Evolutionary conservation across 352 stramenopile genomes (phyloP).

Genomic region (Pythium graminicola): DNA sequence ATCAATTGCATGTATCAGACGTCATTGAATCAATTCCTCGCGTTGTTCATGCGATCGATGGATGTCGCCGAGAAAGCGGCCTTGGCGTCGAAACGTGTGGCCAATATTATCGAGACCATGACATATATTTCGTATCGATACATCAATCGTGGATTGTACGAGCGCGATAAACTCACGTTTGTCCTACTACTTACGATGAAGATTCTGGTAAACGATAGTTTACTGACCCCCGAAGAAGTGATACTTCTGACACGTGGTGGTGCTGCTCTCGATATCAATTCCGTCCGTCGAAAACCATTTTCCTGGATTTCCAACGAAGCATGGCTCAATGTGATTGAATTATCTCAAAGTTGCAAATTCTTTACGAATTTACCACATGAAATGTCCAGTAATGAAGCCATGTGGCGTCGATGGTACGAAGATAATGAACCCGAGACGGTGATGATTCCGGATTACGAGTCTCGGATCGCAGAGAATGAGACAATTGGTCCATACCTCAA

Average conservation of each 20-base stretch:
- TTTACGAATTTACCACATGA: conserved; percentile 95
- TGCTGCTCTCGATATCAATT: conserved; percentile 96
- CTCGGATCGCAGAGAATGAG: conserved; percentile 88
- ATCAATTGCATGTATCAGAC: conserved; percentile 99
- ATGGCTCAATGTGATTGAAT: conserved; percentile 97
- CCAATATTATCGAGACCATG: conserved; percentile 99
- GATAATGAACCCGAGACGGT: conserved; percentile 96
- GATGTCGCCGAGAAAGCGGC: conserved; percentile 95
- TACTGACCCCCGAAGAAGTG: conserved; percentile 93
- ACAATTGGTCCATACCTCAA: conserved; percentile 96
- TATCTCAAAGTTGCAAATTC: conserved; percentile 95
- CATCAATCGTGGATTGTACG: conserved; percentile 97
- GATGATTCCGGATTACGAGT: conserved; percentile 94
- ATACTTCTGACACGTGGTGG: conserved; percentile 94
- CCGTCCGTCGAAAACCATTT: conserved; percentile 94
- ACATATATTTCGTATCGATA: conserved; percentile 99
- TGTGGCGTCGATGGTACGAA: conserved; percentile 97
- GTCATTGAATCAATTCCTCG: conserved; percentile 96
- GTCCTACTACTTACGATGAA: conserved; percentile 97
- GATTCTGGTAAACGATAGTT: conserved; percentile 93
- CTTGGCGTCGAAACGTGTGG: conserved; percentile 96
- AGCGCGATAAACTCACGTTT: conserved; percentile 98
- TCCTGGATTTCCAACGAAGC: conserved; percentile 96
- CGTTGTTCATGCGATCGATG: conserved; percentile 98
- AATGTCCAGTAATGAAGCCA: conserved; percentile 94